phyloP scores from a whole-genome alignment of 2,329 filamentous ascomycete species.

The Epicoccum nigrum region DNA sequence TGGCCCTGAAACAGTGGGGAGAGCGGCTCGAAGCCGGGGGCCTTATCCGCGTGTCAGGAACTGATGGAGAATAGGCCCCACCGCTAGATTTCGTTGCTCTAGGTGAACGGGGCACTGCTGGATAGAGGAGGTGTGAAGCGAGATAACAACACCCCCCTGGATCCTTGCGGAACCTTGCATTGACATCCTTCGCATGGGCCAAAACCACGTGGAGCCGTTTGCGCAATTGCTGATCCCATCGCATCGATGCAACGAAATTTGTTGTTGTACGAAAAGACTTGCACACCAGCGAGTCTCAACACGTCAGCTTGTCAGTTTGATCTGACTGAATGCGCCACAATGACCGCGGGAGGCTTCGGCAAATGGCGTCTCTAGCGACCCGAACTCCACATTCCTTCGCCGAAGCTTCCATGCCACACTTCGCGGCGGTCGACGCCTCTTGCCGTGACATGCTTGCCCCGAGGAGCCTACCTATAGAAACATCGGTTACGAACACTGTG shows the following conservation, averaged over 20 bases:
- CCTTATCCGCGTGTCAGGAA: constrained; percentile 6
- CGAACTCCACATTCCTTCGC: constrained; percentile 7
- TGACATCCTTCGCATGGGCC: neutral
- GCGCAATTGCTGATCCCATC: constrained; percentile 7
- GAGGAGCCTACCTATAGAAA: too few species aligned
- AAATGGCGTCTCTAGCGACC: constrained; percentile 9
- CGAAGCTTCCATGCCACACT: constrained; percentile 3
- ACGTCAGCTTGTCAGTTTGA: constrained; percentile 2
- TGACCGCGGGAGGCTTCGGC: constrained; percentile 11
- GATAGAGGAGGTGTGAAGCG: constrained; percentile 15
- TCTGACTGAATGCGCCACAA: neutral
- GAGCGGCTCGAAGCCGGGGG: constrained; percentile 4
- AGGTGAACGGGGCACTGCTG: constrained; percentile 2
- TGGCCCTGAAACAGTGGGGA: constrained; percentile 1
- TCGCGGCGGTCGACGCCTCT: neutral
- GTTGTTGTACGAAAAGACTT: neutral
- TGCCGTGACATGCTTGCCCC: neutral
- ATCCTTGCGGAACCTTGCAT: constrained; percentile 4
- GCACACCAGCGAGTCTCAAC: constrained; percentile 1
- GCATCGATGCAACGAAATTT: neutral
- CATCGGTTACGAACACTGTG: neutral
- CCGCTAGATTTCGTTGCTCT: constrained; percentile 3
- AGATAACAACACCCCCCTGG: neutral
- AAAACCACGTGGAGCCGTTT: constrained; percentile 1
- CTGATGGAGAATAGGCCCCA: constrained; percentile 1